Conservation (phyloP, 306 rosid species). For the Prunus dulcis region DNA sequence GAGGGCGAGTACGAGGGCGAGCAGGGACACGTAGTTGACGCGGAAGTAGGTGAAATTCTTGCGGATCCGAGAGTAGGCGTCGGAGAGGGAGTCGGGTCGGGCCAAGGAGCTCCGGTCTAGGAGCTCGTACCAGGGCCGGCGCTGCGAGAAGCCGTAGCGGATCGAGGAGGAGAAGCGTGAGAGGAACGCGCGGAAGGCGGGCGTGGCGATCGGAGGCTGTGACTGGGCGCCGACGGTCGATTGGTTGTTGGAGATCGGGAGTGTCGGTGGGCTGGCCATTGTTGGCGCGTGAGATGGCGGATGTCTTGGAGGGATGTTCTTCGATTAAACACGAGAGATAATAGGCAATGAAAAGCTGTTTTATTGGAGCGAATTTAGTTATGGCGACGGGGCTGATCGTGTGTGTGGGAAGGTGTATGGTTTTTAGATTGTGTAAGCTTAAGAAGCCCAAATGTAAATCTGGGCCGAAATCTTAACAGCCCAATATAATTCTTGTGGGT, state of each 20-base stretch:
- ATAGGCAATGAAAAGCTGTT: background rate
- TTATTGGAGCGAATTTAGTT: slow-evolving; percentile 17
- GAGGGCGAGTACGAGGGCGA: slow-evolving; percentile 56
- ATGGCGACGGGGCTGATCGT: background rate
- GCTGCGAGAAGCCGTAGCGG: slow-evolving; percentile 73
- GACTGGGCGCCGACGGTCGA: slow-evolving; percentile 19
- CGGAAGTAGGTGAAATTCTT: slow-evolving; percentile 82
- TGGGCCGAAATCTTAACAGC: background rate
- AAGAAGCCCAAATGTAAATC: background rate
- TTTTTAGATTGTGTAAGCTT: background rate
- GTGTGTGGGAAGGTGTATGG: background rate
- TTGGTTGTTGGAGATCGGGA: slow-evolving; percentile 65
- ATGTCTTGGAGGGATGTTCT: background rate
- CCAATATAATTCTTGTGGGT: background rate
- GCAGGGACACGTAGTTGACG: slow-evolving; percentile 69
- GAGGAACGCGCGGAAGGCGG: slow-evolving; percentile 84
- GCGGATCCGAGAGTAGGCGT: slow-evolving; percentile 92
- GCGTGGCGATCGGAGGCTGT: slow-evolving; percentile 69
- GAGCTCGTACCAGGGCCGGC: slow-evolving; percentile 90
- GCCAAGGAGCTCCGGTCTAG: slow-evolving; percentile 62
- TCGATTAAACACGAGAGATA: background rate
- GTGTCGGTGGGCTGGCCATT: slow-evolving; percentile 78
- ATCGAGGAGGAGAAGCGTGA: slow-evolving; percentile 62
- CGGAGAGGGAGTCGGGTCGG: slow-evolving; percentile 71
- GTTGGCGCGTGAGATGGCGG: slow-evolving; percentile 28